Percentiles rank a stretch among this genome's conserved stretches.
phyloP scores from a whole-genome alignment of 2,329 filamentous ascomycete species.

The Botrytis medusae region DNA sequence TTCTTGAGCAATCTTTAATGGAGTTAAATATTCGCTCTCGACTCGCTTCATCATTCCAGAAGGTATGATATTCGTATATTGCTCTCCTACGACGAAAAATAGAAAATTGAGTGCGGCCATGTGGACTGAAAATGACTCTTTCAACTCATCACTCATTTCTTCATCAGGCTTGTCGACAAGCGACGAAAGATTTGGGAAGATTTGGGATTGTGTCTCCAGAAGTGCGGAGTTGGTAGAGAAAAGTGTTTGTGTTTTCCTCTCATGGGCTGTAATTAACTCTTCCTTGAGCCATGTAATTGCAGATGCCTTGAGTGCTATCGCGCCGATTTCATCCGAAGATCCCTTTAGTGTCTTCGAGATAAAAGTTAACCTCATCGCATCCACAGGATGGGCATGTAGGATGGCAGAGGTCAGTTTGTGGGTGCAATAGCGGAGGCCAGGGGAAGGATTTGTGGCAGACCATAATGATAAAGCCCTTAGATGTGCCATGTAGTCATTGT shows the following conservation, averaged over 20 bases:
- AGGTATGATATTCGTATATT: slow-evolving; percentile 52
- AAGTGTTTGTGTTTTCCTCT: slow-evolving; percentile 38
- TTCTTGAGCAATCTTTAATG: slow-evolving; percentile 49
- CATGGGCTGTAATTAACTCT: slow-evolving; percentile 51
- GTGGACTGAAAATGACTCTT: slow-evolving; percentile 53
- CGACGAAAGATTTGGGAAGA: slow-evolving; percentile 58
- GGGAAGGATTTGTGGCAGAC: slow-evolving; percentile 43
- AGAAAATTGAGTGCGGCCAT: slow-evolving; percentile 62
- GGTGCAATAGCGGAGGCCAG: slow-evolving; percentile 41
- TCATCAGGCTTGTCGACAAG: slow-evolving; percentile 46
- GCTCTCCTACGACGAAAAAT: slow-evolving; percentile 53
- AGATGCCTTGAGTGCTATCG: slow-evolving; percentile 60
- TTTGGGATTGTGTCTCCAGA: slow-evolving; percentile 58
- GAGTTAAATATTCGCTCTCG: slow-evolving; percentile 58
- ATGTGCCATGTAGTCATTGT: slow-evolving; percentile 55
- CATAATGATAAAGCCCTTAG: slow-evolving; percentile 49
- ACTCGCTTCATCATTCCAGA: slow-evolving; percentile 57
- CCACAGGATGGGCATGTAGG: slow-evolving; percentile 57
- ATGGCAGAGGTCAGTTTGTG: slow-evolving; percentile 41
- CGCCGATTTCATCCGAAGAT: slow-evolving; percentile 48
- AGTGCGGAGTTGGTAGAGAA: slow-evolving; percentile 58
- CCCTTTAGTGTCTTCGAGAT: slow-evolving; percentile 65
- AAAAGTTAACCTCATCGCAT: slow-evolving; percentile 58
- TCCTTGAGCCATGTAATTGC: slow-evolving; percentile 64
- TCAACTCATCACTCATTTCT: slow-evolving; percentile 53